These are phyloP conservation scores for Mycosarcoma maydis DNA, from an alignment of 1,284 basidiomycete species.

Conservation along the genomic window DNA sequence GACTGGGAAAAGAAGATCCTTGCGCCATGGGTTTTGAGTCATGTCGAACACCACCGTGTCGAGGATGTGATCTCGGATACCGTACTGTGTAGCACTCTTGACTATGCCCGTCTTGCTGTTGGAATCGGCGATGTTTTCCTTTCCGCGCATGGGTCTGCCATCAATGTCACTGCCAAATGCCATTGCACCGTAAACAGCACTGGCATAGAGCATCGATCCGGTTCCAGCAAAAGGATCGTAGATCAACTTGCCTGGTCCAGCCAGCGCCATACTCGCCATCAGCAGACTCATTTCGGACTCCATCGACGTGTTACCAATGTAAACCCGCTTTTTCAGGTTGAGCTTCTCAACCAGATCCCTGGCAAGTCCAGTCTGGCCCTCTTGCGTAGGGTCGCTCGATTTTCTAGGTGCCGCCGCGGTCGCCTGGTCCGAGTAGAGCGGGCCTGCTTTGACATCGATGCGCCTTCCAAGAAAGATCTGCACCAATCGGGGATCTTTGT, in stretches of 20 bases:
- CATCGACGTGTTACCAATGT: constrained; percentile 98
- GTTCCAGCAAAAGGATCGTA: constrained; percentile 98
- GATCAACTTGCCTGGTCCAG: constrained; percentile 84
- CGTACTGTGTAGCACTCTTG: constrained; percentile 83
- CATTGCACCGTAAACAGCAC: constrained; percentile 80
- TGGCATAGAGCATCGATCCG: constrained; percentile 87
- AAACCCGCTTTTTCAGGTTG: constrained; percentile 83
- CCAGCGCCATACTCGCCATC: constrained; percentile 94
- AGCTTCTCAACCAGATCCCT: constrained; percentile 66
- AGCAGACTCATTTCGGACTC: constrained; percentile 91
- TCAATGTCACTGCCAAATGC: constrained; percentile 96
- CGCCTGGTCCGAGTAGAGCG: constrained; percentile 20
- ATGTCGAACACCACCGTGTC: constrained; percentile 91
- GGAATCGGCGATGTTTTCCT: constrained; percentile 71
- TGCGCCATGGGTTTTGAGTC: constrained; percentile 85
- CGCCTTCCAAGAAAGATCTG: constrained; percentile 56
- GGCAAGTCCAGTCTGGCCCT: constrained; percentile 47
- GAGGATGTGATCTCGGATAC: constrained; percentile 77
- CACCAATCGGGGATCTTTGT: constrained; percentile 52
- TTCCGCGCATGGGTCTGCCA: constrained; percentile 93
- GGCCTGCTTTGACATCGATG: constrained; percentile 29
- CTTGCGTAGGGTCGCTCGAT: constrained; percentile 45
- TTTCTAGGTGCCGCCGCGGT: constrained; percentile 21
- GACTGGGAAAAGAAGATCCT: constrained; percentile 26
- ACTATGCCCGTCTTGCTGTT: constrained; percentile 73